Evolutionary conservation across 2,329 filamentous ascomycete species (phyloP), one percentile per base, ranked within the genome.

Genomic region (Clonostachys rosea): DNA sequence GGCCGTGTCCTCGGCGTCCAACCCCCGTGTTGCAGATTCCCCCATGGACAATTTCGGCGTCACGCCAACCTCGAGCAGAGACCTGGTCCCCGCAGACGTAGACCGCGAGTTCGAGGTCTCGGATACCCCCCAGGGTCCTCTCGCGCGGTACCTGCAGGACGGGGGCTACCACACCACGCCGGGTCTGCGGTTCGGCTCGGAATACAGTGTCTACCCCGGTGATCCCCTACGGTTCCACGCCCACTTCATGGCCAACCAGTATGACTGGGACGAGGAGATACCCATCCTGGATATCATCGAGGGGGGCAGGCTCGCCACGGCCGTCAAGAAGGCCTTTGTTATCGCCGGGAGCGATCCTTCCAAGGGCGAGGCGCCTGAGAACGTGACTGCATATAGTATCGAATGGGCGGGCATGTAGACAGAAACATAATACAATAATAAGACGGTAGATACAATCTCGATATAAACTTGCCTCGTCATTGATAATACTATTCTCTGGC

Each of bases 211-310:
- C 6, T 99, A 99, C 59, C 94, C 94, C 0, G 94, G 94, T 42
- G 94, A 99, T 63, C 91, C 94, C 2, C 74, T 99, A 45, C 85
- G 94, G 11, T 99, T 95, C 64, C 94, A 99, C 66, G 94, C 90
- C 42, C 94, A 99, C 65, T 97, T 96, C 64, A 78, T 96, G 57
- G 89, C 86, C 8, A 87, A 86, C n/a, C 83, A 87, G 34, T 82
- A 87, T 56, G 83, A 76, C n/a, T 97, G 91, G 90, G 84, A 96
- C 50, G 82, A 96, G 58, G 83, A 91, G 56, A 86, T 99, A 48
- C 79, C 87, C 36, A 73, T 97, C 59, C 77, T 96, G 55, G 88
- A 96, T 54, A 72, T 99, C 13, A 86, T 97, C 14, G 87, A 84
- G 17, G 91, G 90, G 8, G 94, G 94, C 6, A 78, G 94, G 55